These are phyloP conservation scores for Dactylorhiza incarnata DNA, from an alignment of 106 monocot genomes.

Conservation along the genomic window DNA sequence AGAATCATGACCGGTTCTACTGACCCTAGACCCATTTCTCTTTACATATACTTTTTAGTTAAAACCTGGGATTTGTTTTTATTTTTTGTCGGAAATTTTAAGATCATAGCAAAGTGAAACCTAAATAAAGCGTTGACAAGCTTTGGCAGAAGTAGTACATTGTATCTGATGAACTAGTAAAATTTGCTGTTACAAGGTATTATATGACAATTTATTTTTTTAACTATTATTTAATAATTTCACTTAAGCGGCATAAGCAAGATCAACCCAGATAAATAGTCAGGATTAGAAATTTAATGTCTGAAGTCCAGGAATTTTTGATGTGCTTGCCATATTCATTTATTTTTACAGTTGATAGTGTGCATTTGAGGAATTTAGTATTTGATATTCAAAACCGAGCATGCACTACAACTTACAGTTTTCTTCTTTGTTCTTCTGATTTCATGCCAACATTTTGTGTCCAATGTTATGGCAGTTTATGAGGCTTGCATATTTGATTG, in stretches of 20 bases:
- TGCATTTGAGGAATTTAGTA: background rate
- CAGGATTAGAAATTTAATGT: background rate
- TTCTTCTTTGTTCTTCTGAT: background rate
- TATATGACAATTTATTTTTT: too few species aligned
- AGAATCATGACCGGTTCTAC: too few species aligned
- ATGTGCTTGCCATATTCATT: background rate
- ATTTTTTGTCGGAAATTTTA: too few species aligned
- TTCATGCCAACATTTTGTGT: background rate
- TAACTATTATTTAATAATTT: background rate
- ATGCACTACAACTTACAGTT: background rate
- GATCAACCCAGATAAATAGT: background rate
- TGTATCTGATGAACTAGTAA: too few species aligned
- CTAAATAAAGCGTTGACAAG: too few species aligned
- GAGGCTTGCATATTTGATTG: slow-evolving; percentile 96
- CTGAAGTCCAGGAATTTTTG: background rate
- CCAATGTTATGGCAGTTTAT: slow-evolving; percentile 57
- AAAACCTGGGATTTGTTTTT: too few species aligned
- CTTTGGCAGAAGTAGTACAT: too few species aligned
- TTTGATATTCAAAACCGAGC: background rate
- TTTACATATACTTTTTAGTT: too few species aligned
- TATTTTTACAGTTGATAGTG: background rate
- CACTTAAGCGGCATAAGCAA: background rate
- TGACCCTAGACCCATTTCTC: too few species aligned
- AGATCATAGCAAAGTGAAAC: too few species aligned
- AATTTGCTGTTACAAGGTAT: too few species aligned